Base-by-base conservation (phyloP, 78 protist species). In the Diacronema lutheri region DNA sequence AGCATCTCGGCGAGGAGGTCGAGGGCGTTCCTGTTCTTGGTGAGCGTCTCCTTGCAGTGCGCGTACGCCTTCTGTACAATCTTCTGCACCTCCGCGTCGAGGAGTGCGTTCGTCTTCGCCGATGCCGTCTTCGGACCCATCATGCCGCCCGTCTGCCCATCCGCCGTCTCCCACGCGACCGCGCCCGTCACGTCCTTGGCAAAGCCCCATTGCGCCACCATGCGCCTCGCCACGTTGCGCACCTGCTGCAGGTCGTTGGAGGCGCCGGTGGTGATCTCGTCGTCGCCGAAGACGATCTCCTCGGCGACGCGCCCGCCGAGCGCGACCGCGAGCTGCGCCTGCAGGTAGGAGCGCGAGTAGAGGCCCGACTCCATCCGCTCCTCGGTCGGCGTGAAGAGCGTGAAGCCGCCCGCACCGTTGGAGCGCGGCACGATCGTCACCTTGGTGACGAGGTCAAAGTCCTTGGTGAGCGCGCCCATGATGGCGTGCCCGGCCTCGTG, bases 401-500 rank as follows among this genome's bases (percentile, higher is more conserved):
- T 95, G 65, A 91, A 93, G 44, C 99, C 99, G 0, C 95, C 95
- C 1, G 95, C 97, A 58, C 79, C 79, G 79, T 71, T 71, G 12
- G 79, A 38, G 79, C 79, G 79, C 60, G 79, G 79, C 31, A 71
- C 25, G 35, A 71, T 33, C 14, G 50, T 78, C 83, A 37, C 96
- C 91, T 96, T 96, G 40, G 94, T 56, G 7, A 96, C 81, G 41
- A 96, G 95, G 50, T 96, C 97, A 50, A 94, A 92, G 62, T 95
- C 95, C 56, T 94, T 94, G 38, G 95, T 90, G 87, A 91, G 94
- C 95, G 97, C 95, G 29, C 98, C 97, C 35, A 77, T 91, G 2
- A 97, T 86, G 50, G 98, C 98, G 88, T 98, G 99, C 56, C 99
- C 99, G 10, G 99, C 98, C 89, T 98, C 99, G 92, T 98, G 99